These are phyloP conservation scores for Byssoonygena ceratinophila DNA, from an alignment of 2,329 filamentous ascomycete genomes.

Conservation along the genomic window DNA sequence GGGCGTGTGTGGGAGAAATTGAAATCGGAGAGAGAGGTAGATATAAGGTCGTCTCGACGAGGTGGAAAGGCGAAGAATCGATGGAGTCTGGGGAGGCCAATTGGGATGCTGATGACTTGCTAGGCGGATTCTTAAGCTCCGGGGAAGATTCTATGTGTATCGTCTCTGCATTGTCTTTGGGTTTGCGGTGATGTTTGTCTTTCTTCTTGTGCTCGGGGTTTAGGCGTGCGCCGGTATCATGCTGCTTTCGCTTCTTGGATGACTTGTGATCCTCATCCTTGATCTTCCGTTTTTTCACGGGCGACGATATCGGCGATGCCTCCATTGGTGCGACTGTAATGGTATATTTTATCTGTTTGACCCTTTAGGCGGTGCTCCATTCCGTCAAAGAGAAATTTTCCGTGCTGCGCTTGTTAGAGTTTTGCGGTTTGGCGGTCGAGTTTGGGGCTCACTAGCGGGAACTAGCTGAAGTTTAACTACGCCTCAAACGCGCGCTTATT, in stretches of 20 bases:
- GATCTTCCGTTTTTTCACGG: slow-evolving; percentile 36
- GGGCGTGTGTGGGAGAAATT: slow-evolving; percentile 42
- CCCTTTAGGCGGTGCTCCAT: background rate
- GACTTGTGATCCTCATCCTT: slow-evolving; percentile 39
- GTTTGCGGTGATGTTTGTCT: slow-evolving; percentile 14
- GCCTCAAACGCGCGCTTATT: slow-evolving; percentile 6
- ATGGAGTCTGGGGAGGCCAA: slow-evolving; percentile 3
- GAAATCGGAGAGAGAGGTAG: slow-evolving; percentile 50
- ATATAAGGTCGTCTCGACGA: slow-evolving; percentile 67
- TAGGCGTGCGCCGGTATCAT: slow-evolving; percentile 19
- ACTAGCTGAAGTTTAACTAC: background rate
- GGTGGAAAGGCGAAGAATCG: slow-evolving; percentile 57
- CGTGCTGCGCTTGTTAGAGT: background rate
- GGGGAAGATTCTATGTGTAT: slow-evolving; percentile 19
- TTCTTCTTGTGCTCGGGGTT: slow-evolving; percentile 17
- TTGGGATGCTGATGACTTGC: slow-evolving; percentile 23
- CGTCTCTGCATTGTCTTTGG: background rate
- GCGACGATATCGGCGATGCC: slow-evolving; percentile 24
- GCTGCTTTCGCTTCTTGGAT: slow-evolving; percentile 37
- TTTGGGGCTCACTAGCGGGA: slow-evolving; percentile 2
- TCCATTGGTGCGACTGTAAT: slow-evolving; percentile 32
- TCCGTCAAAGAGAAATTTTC: slow-evolving; percentile 4
- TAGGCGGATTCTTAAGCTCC: slow-evolving; percentile 4
- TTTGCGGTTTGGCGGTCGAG: slow-evolving; percentile 6
- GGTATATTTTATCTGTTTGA: background rate